Evolutionary conservation across 2,329 filamentous ascomycete genomes (phyloP).

Genomic region (Myotisia sp.): DNA sequence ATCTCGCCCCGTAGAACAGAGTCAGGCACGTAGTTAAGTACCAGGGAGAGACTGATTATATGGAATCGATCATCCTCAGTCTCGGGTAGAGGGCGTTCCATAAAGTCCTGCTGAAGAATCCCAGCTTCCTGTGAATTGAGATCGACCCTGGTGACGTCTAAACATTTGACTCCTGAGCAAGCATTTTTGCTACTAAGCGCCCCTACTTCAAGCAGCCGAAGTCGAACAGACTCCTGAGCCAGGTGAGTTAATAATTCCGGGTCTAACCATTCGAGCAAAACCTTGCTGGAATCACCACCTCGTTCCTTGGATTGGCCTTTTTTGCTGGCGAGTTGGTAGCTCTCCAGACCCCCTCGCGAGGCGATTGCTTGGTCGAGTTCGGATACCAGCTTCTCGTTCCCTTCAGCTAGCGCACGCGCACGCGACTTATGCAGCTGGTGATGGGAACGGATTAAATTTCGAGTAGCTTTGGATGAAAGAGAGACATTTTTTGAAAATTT

Average conservation of each 20-base stretch:
- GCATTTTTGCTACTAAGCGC: conserved; percentile 73
- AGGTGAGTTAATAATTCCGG: conserved; percentile 17
- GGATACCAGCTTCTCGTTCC: conserved; percentile 28
- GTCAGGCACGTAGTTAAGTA: conserved; percentile 86
- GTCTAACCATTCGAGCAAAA: conserved; percentile 45
- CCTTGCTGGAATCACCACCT: conserved; percentile 49
- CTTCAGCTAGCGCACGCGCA: conserved; percentile 36
- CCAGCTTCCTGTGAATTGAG: conserved; percentile 65
- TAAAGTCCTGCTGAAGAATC: conserved; percentile 85
- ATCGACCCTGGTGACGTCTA: conserved; percentile 74
- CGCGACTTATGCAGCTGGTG: conserved; percentile 46
- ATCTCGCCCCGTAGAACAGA: conserved; percentile 64
- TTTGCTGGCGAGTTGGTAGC: conserved; percentile 49
- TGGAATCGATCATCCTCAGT: conserved; percentile 54
- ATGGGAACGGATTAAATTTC: conserved; percentile 45
- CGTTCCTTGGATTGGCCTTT: conserved; percentile 46
- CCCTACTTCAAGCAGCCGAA: conserved; percentile 75
- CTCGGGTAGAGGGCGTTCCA: conserved; percentile 62
- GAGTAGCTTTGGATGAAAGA: conserved; percentile 44
- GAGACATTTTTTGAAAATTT: conserved; percentile 20
- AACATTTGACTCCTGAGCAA: conserved; percentile 56
- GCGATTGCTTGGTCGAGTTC: conserved; percentile 38
- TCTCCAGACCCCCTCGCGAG: conserved; percentile 43
- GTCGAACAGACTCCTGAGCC: conserved; percentile 6
- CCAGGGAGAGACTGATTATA: conserved; percentile 78